phyloP scores from a whole-genome alignment of 108 stramenopile species.

The Fistulifera pelliculosa region DNA sequence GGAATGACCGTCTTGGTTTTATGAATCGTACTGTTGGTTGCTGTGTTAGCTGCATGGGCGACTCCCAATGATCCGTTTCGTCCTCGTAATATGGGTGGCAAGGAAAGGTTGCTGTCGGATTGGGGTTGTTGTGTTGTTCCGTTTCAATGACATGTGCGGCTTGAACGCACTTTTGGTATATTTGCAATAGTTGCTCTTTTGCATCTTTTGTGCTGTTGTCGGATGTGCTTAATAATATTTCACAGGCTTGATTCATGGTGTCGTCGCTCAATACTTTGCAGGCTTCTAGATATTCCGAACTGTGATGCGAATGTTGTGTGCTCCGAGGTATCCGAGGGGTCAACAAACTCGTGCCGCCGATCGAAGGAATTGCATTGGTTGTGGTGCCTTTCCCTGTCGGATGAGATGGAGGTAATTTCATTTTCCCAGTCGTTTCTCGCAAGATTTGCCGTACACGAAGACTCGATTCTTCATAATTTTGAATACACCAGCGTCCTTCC shows the following conservation, averaged over 20 bases:
- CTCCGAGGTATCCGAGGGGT: neutral
- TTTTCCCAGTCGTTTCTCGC: neutral
- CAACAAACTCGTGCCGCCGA: neutral
- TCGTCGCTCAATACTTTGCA: slow-evolving; percentile 14
- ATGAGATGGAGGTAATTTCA: too few relatives aligned
- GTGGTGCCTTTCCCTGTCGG: too few relatives aligned
- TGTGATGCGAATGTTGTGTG: neutral
- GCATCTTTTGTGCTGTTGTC: neutral
- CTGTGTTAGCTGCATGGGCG: neutral
- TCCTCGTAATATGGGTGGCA: neutral
- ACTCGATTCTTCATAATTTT: too few relatives aligned
- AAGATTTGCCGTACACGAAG: neutral
- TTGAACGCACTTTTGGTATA: slow-evolving; percentile 2
- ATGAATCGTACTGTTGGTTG: neutral
- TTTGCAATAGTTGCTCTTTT: slow-evolving; percentile 1
- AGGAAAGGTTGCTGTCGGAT: neutral
- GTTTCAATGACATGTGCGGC: slow-evolving; percentile 1
- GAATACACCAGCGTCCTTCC: too few relatives aligned
- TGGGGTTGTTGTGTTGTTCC: neutral
- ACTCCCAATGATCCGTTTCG: too few relatives aligned
- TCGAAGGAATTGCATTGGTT: neutral
- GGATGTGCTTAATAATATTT: slow-evolving; percentile 2
- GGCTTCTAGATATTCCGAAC: slow-evolving; percentile 18
- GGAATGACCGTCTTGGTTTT: slow-evolving; percentile 5
- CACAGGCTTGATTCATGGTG: slow-evolving; percentile 20